Evolutionary conservation across 495 filamentous ascomycete species (phyloP).

Genomic region (Penicillium canariense): DNA sequence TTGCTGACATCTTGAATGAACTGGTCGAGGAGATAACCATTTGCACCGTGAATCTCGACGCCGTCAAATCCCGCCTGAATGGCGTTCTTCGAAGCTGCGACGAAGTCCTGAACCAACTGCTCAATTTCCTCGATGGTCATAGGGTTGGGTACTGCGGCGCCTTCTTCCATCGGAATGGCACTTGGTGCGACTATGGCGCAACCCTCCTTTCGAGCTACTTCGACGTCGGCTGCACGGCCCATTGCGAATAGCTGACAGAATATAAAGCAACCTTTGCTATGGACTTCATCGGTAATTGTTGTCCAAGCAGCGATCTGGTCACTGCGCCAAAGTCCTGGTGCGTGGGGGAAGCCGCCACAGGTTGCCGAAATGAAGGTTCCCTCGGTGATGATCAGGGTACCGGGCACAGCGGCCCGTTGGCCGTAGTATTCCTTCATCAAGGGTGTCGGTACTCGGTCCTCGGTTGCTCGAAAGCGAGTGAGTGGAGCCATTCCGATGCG

Average conservation of each 20-base stretch:
- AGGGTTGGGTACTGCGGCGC: constrained; percentile 38
- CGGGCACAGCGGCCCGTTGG: constrained; percentile 49
- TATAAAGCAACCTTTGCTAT: constrained; percentile 58
- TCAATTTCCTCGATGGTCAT: constrained; percentile 59
- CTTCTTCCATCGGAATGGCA: constrained; percentile 43
- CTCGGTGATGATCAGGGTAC: constrained; percentile 56
- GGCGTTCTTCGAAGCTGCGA: constrained; percentile 57
- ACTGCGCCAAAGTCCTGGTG: constrained; percentile 60
- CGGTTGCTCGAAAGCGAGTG: constrained; percentile 46
- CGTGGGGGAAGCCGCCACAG: constrained; percentile 49
- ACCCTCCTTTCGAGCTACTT: constrained; percentile 35
- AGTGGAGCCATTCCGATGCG: constrained; percentile 52
- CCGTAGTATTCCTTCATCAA: constrained; percentile 51
- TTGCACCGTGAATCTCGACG: constrained; percentile 73
- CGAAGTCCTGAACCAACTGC: constrained; percentile 55
- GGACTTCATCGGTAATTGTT: constrained; percentile 60
- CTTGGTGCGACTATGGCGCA: constrained; percentile 32
- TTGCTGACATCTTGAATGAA: constrained; percentile 65
- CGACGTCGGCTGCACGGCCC: constrained; percentile 52
- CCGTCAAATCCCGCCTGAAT: constrained; percentile 72
- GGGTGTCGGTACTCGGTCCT: constrained; percentile 33
- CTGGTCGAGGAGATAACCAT: constrained; percentile 75
- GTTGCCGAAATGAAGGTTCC: constrained; percentile 59
- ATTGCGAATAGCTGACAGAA: constrained; percentile 66
- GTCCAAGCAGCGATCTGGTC: constrained; percentile 62